phyloP scores from a whole-genome alignment of 2,329 filamentous ascomycete genomes.

The Ceratocystis alfenasii region DNA sequence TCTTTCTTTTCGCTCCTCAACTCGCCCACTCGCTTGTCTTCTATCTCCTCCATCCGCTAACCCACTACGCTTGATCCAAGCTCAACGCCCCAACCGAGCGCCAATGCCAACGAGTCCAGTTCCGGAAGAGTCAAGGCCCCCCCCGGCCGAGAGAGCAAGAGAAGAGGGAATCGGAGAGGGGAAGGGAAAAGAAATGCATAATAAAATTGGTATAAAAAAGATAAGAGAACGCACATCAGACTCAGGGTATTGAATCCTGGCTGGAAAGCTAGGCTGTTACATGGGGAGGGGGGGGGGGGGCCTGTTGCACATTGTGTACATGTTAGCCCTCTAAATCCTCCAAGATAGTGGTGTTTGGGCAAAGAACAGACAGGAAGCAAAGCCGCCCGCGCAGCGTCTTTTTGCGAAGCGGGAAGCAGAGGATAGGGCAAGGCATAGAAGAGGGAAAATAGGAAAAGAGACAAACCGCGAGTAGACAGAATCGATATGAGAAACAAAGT shows the following conservation, averaged over 20 bases:
- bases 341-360: too few relatives aligned
- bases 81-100: not conserved
- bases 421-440: not conserved
- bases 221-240: not conserved
- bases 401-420: not conserved
- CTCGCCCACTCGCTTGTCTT: too few relatives aligned
- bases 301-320: not conserved
- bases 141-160: not conserved
- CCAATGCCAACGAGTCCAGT: not conserved
- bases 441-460: not conserved
- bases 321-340: not conserved
- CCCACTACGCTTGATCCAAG: not conserved
- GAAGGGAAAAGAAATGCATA: not conserved
- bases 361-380: not conserved
- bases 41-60: not conserved
- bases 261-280: not conserved
- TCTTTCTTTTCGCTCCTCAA: not conserved
- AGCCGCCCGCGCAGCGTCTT: not conserved
- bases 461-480: too few relatives aligned
- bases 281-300: not conserved
- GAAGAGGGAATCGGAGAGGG: not conserved
- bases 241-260: not conserved
- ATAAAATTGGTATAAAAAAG: not conserved
- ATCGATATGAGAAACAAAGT: too few relatives aligned
- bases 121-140: not conserved